Evolutionary conservation across 306 rosid genomes (phyloP).

Genomic region (Pterocarpus macrocarpus): DNA sequence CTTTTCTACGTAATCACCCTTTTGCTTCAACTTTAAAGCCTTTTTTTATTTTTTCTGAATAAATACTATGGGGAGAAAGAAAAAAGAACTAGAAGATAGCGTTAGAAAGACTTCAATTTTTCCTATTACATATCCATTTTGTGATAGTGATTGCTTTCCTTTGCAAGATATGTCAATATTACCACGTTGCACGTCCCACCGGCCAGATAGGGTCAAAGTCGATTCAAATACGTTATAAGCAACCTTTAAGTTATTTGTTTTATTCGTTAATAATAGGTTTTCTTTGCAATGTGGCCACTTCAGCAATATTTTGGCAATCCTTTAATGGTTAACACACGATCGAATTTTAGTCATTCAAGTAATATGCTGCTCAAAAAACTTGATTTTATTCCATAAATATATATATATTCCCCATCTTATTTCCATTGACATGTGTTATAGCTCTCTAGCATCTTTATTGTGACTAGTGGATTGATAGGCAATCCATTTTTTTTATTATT

Average conservation of each 20-base stretch:
- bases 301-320: slow-evolving; percentile 33
- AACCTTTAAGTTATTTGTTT: slow-evolving; percentile 27
- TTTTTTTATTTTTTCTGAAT: background rate
- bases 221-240: slow-evolving; percentile 49
- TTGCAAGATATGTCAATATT: slow-evolving; percentile 38
- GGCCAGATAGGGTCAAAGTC: slow-evolving; percentile 55
- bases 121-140: slow-evolving; percentile 24
- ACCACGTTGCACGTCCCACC: slow-evolving; percentile 58
- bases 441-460: background rate
- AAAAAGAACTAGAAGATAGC: background rate
- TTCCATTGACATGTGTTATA: background rate
- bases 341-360: slow-evolving; percentile 30
- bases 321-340: slow-evolving; percentile 35
- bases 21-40: slow-evolving; percentile 20
- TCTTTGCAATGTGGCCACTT: background rate
- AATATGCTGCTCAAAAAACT: slow-evolving; percentile 1
- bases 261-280: background rate
- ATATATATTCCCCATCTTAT: slow-evolving; percentile 18
- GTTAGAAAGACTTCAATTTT: slow-evolving; percentile 28
- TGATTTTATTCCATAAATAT: background rate
- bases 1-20: slow-evolving; percentile 38
- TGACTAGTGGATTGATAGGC: too few relatives aligned
- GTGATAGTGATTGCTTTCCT: slow-evolving; percentile 41
- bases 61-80: background rate
- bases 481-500: too few relatives aligned